Conservation (phyloP, 805 yeast genomes). For the Kodamaea lidongshanica region DNA sequence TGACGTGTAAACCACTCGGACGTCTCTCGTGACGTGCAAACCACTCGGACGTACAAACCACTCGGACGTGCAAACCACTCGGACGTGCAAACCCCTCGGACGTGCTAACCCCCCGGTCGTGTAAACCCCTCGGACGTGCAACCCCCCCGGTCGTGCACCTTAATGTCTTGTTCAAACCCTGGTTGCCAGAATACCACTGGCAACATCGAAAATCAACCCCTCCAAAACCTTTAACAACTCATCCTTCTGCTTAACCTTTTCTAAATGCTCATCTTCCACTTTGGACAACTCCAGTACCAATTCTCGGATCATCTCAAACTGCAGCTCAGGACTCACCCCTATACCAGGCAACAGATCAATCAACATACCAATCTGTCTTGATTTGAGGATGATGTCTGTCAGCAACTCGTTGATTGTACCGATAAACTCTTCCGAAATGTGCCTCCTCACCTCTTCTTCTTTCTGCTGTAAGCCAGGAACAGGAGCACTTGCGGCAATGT, state of each 20-base stretch:
- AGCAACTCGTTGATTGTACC: constrained; percentile 69
- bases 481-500: constrained; percentile 55
- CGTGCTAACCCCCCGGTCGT: no score
- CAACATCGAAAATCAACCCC: constrained; percentile 54
- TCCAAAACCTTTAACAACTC: constrained; percentile 56
- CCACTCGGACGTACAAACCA: no score
- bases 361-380: constrained; percentile 78
- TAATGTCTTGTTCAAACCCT: constrained; percentile 12
- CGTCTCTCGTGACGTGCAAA: no score
- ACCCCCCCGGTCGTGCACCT: no score
- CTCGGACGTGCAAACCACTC: no score
- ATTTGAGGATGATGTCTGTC: constrained; percentile 75
- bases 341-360: constrained; percentile 91
- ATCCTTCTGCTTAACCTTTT: constrained; percentile 60
- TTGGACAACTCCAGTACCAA: constrained; percentile 56
- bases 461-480: constrained; percentile 32
- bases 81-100: no score
- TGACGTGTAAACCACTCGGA: no score
- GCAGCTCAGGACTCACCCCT: constrained; percentile 74
- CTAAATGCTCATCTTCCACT: constrained; percentile 53
- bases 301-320: constrained; percentile 54
- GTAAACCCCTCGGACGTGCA: no score
- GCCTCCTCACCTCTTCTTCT: constrained; percentile 4
- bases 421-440: constrained; percentile 13
- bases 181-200: constrained; percentile 47